phyloP scores from a whole-genome alignment of 805 yeast genomes.

The Ogataea degrootiae region DNA sequence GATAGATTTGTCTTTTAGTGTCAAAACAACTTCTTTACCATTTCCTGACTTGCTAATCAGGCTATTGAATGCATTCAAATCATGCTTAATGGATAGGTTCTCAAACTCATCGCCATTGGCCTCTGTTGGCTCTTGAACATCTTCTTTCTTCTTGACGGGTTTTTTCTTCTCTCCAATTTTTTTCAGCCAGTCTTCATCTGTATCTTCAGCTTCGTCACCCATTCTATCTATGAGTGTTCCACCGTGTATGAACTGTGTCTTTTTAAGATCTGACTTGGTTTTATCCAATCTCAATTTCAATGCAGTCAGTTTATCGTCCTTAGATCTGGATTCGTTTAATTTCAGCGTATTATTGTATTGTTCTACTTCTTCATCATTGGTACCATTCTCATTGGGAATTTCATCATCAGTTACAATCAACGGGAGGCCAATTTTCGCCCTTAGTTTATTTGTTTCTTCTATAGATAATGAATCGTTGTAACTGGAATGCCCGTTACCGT shows the following conservation, averaged over 20 bases:
- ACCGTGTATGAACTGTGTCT: slow-evolving; percentile 17
- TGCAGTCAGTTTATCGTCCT: slow-evolving; percentile 23
- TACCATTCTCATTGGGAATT: slow-evolving; percentile 35
- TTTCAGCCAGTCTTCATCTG: slow-evolving; percentile 34
- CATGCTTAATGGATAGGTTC: slow-evolving; percentile 43
- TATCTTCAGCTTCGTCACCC: slow-evolving; percentile 22
- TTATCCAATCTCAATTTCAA: slow-evolving; percentile 11
- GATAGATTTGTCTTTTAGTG: slow-evolving; percentile 48
- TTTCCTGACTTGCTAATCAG: slow-evolving; percentile 28
- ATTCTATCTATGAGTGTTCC: slow-evolving; percentile 25
- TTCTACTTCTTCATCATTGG: slow-evolving; percentile 27
- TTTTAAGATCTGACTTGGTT: slow-evolving; percentile 16
- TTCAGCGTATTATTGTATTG: slow-evolving; percentile 29
- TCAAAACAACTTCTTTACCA: slow-evolving; percentile 43
- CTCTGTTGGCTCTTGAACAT: slow-evolving; percentile 2
- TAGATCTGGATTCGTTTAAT: slow-evolving; percentile 30
- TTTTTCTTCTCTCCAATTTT: slow-evolving; percentile 20
- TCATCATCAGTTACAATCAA: slow-evolving; percentile 15
- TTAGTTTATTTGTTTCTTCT: slow-evolving; percentile 44
- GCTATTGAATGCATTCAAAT: slow-evolving; percentile 33
- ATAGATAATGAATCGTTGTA: slow-evolving; percentile 26
- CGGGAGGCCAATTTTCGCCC: slow-evolving; percentile 40
- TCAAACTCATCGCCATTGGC: slow-evolving; percentile 23
- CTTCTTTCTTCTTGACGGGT: slow-evolving; percentile 3
- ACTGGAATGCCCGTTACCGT: background rate